Conservation (phyloP, 768 basidiomycete genomes). For the Pleurotus eryngii region DNA sequence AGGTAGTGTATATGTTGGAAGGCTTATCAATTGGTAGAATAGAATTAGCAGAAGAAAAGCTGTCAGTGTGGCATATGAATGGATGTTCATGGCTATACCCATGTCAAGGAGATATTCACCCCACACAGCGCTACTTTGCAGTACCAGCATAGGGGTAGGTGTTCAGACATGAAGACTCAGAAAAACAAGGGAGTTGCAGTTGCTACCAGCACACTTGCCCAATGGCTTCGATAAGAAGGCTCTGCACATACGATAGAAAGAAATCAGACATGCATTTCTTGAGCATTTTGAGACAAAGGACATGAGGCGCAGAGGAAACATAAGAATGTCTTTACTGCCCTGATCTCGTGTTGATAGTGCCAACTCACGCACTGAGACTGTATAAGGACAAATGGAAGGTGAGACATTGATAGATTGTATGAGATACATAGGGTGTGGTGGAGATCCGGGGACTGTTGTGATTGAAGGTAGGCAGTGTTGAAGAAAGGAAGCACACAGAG, state of each 20-base stretch:
- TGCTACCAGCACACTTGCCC: no score
- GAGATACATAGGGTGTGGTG: no score
- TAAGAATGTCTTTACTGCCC: constrained; percentile 1
- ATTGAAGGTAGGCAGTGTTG: not conserved
- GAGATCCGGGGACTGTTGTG: no score
- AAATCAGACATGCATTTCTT: not conserved
- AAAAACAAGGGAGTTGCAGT: no score
- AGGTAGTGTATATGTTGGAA: no score
- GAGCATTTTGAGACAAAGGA: not conserved
- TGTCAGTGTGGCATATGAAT: not conserved
- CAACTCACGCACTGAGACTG: not conserved
- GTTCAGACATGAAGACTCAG: no score
- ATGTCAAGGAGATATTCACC: not conserved
- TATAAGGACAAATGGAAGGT: constrained; percentile 1
- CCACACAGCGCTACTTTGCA: not conserved
- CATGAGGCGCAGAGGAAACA: constrained; percentile 4
- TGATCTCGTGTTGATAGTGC: constrained; percentile 3
- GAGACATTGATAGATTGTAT: not conserved
- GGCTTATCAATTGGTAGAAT: not conserved
- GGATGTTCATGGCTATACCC: not conserved
- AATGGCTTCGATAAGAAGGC: no score
- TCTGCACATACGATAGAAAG: no score
- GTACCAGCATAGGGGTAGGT: not conserved
- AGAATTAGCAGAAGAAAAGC: not conserved
- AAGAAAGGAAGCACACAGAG: not conserved